Conservation (phyloP, 2,329 filamentous ascomycete genomes). For the Emergomyces pasteurianus region DNA sequence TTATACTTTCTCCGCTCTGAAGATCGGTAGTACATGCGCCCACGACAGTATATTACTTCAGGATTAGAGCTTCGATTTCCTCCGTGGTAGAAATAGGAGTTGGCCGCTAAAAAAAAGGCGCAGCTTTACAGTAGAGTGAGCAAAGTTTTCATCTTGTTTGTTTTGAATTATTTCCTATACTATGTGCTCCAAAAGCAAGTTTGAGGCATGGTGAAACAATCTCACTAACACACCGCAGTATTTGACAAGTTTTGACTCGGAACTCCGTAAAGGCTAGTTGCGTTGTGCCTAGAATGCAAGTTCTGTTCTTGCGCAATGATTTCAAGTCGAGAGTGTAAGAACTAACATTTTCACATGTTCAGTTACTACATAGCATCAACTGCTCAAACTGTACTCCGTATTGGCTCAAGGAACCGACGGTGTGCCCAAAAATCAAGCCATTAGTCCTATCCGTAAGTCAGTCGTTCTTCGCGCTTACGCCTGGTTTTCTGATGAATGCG, state of each 20-base stretch:
- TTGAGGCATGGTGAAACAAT: neutral
- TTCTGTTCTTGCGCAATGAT: neutral
- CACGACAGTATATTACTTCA: neutral
- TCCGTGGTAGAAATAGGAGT: neutral
- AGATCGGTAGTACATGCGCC: no score
- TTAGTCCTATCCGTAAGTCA: no score
- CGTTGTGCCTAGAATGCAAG: neutral
- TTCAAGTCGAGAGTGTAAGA: neutral
- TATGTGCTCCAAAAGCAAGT: neutral
- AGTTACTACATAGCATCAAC: no score
- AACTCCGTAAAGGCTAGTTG: neutral
- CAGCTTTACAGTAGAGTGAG: neutral
- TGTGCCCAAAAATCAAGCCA: no score
- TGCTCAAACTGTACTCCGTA: no score
- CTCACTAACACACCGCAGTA: neutral
- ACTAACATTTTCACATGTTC: no score
- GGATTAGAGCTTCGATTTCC: neutral
- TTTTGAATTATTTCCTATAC: no score
- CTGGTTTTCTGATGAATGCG: no score
- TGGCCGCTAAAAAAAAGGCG: no score
- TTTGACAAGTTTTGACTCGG: neutral
- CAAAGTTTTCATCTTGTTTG: no score
- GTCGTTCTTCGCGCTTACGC: no score
- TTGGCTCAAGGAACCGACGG: no score
- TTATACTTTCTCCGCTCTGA: neutral